phyloP scores from a whole-genome alignment of 1,284 basidiomycete genomes.

The Moesziomyces antarcticus region DNA sequence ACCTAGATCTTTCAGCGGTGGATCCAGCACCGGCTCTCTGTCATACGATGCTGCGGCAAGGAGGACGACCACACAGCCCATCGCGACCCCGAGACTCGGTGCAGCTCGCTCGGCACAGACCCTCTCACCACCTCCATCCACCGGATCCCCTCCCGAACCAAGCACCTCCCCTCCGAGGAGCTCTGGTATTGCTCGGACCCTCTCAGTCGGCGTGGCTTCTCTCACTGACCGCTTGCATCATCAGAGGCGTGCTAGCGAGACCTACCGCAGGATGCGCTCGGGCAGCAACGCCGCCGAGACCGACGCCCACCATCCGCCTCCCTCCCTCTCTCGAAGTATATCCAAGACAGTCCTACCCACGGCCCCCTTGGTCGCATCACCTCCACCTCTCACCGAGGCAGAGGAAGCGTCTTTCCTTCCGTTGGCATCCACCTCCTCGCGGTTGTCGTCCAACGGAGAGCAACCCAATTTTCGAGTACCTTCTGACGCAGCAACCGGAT shows the following conservation, averaged over 20 bases:
- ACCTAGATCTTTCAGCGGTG: conserved; percentile 40
- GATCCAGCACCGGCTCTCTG: conserved; percentile 14
- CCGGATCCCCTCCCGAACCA: conserved; percentile 10
- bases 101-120: conserved; percentile 7
- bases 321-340: conserved; percentile 12
- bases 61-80: conserved; percentile 23
- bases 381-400: conserved; percentile 9
- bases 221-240: conserved; percentile 30
- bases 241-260: conserved; percentile 37
- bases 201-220: conserved; percentile 23
- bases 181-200: conserved; percentile 14
- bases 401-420: not conserved
- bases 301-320: not conserved
- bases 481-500: no score
- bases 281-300: conserved; percentile 13
- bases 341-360: conserved; percentile 5
- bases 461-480: no score
- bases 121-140: conserved; percentile 1
- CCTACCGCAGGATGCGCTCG: conserved; percentile 32
- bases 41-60: conserved; percentile 23
- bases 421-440: not conserved
- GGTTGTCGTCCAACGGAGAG: not conserved
- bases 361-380: conserved; percentile 10
- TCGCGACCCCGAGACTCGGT: conserved; percentile 11
- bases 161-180: conserved; percentile 20